Base-by-base conservation (phyloP, 305 asterid genomes). In the Withania somnifera region DNA sequence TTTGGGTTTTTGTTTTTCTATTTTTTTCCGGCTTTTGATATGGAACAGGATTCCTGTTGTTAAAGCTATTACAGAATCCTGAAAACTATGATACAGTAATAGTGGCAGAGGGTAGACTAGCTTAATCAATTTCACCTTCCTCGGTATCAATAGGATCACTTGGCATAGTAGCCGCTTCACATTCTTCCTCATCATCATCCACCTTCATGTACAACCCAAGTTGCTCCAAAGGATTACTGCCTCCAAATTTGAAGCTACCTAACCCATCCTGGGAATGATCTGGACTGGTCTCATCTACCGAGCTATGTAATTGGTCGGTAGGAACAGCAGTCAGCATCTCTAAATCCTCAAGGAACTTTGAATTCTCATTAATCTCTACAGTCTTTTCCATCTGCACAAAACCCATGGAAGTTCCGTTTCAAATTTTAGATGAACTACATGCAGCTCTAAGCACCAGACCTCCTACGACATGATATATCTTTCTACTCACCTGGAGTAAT, bases 171-270 rank as follows among this genome's bases (percentile, higher is more conserved):
- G 54, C 32, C 34, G 81, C 82, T 78, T 92, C 97, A 8, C 83
- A 90, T 63, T 95, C 98, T 61, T 93, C 99, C 77, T 92, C 97
- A 10, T 95, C 98, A 1, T 93, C 97, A n/a, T 95, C 97, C 67
- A 30, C 87, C 85, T 95, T 95, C 94, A 94, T 94, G 88, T 88
- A 95, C 92, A 95, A 79, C 7, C 99, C 99, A 58, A 95, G 97
- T 86, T 92, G 97, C 85, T 95, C 98, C 79, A 94, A 84, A 11
- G 99, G 94, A 90, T 95, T 95, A 82, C 82, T 89, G 83, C 91
- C 88, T 64, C 94, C 93, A 69, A 95, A 91, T 54, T 90, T 91
- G 87, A 95, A 91, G 84, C 89, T 89, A 53, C 97, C 97, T 80
- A 95, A 89, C 20, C 87, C 94, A 69, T 91, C 96, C 83, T 86